These are phyloP conservation scores for Volvariella volvacea DNA, from an alignment of 1,284 basidiomycete species.

Conservation along the genomic window DNA sequence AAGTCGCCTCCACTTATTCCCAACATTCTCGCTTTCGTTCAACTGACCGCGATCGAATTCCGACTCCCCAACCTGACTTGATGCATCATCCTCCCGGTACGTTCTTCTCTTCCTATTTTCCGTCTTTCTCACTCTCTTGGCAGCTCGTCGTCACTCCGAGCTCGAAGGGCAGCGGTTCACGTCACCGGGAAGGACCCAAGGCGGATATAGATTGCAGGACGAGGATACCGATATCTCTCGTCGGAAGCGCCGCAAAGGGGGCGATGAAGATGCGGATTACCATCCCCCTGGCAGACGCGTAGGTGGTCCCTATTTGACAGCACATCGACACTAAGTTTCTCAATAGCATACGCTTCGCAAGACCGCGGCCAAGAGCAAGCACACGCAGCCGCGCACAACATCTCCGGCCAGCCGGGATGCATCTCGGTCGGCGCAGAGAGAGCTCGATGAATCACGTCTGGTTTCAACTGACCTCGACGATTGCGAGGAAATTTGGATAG, in stretches of 20 bases:
- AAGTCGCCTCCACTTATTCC: conserved; percentile 12
- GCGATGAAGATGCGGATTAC: conserved; percentile 49
- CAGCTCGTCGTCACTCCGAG: neutral
- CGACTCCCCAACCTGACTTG: neutral
- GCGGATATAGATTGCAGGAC: no score
- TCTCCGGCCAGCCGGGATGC: neutral
- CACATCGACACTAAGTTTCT: conserved; percentile 1
- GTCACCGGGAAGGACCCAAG: no score
- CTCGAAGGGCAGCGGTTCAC: no score
- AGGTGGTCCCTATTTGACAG: conserved; percentile 21
- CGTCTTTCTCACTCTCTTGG: neutral
- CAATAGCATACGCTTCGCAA: conserved; percentile 19
- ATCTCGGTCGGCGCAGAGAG: neutral
- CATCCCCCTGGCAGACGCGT: conserved; percentile 50
- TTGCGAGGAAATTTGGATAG: conserved; percentile 66
- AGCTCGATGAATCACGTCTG: conserved; percentile 39
- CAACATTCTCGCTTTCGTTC: neutral
- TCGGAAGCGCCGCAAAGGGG: conserved; percentile 44
- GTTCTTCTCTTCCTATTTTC: neutral
- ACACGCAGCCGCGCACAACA: conserved; percentile 10
- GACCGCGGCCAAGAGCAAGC: conserved; percentile 15
- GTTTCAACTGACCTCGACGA: conserved; percentile 73
- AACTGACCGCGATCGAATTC: neutral
- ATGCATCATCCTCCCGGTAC: neutral
- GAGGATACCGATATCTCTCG: no score